These are phyloP conservation scores for Chenopodium suecicum DNA, from an alignment of 148 eudicot species.

Conservation along the genomic window DNA sequence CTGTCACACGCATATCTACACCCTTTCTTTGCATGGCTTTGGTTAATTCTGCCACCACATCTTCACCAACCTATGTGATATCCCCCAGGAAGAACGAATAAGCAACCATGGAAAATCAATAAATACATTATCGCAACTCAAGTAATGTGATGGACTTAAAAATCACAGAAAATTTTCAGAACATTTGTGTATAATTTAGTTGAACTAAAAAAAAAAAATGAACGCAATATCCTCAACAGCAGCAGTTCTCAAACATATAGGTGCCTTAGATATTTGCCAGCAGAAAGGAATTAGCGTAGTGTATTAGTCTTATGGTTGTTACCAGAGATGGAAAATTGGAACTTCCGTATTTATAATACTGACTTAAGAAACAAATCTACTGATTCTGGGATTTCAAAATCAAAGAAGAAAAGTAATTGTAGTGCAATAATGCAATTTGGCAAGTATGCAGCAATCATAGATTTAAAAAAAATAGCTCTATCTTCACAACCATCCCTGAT, in stretches of 20 bases:
- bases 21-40: slow-evolving; percentile 77
- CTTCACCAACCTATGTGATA: slow-evolving; percentile 69
- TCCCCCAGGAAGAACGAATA: background rate
- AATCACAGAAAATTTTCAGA: background rate
- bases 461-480: background rate
- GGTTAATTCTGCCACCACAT: slow-evolving; percentile 82
- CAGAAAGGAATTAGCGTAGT: background rate
- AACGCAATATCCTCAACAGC: background rate
- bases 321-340: background rate
- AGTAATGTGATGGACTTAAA: background rate
- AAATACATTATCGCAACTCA: background rate
- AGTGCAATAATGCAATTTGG: background rate
- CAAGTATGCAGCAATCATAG: slow-evolving; percentile 4
- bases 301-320: background rate
- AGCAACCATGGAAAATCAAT: background rate
- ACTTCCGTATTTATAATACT: background rate
- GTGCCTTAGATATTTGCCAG: background rate
- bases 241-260: background rate
- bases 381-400: background rate
- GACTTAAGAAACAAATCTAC: background rate
- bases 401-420: background rate
- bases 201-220: background rate
- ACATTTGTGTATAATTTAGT: background rate
- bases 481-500: background rate
- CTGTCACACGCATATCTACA: slow-evolving; percentile 90